Percentiles rank a stretch among this genome's conserved stretches.
Conservation (phyloP, 345 rosid species). For the Jatropha curcas region DNA sequence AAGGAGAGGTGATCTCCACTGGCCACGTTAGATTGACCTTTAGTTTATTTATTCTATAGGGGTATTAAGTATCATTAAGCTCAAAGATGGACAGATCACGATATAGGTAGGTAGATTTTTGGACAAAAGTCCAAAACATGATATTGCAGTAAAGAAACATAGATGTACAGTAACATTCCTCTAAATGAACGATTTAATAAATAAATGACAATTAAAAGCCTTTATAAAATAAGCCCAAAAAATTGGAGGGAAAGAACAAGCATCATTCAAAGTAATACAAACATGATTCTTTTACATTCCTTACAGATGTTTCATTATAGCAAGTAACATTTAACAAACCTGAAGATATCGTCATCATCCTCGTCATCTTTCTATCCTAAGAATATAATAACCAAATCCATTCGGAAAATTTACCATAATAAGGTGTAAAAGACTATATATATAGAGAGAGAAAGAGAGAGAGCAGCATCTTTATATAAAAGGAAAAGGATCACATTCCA, state of each 20-base stretch:
- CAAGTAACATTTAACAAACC: background rate
- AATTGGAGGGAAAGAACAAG: background rate
- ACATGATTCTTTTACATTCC: background rate
- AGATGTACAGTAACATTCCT: background rate
- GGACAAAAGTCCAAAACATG: no score
- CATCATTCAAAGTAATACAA: background rate
- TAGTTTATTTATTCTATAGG: no score
- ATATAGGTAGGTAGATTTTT: no score
- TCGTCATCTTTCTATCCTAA: background rate
- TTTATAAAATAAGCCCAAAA: background rate
- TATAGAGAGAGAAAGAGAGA: no score
- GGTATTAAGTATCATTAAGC: no score
- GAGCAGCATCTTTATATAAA: constrained; percentile 14
- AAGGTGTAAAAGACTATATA: background rate
- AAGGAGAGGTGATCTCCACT: no score
- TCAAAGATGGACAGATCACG: no score
- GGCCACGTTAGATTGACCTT: no score
- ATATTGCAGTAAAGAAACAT: no score
- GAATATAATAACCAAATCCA: constrained; percentile 1
- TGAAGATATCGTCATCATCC: constrained; percentile 7
- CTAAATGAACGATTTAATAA: background rate
- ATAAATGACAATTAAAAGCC: background rate
- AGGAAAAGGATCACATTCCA: background rate
- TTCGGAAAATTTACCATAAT: background rate
- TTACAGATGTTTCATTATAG: background rate